Base-by-base conservation (phyloP, 257 asterid genomes). In the Fraxinus anomala region DNA sequence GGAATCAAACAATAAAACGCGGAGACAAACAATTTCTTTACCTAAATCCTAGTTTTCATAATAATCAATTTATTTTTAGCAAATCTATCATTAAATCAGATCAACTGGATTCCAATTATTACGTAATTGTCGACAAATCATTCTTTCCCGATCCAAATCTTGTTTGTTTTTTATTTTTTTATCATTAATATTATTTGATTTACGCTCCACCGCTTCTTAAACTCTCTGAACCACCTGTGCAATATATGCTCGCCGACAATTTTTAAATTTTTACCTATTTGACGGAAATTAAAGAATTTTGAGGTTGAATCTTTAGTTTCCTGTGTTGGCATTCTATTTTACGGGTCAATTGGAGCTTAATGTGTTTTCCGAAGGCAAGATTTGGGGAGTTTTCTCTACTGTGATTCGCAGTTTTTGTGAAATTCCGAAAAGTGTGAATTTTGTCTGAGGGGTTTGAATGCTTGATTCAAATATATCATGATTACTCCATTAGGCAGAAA, bases 301-400 rank as follows among this genome's bases (percentile, higher is more conserved):
- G 24, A 81, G 69, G 21, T 63, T 63, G 69, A 63, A 23, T 63
- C 69, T 63, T 63, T 59, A 21, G n/a, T 10, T 63, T 26, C 34
- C 19, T 26, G 17, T 51, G 78, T 79, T 79, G 83, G 68, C 72
- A 36, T 81, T 77, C 61, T 68, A 76, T 36, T 79, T 72, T 9
- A 16, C 80, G 69, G 11, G 82, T 24, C 66, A 70, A 40, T 59
- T 72, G 72, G 47, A 74, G 51, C 70, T 28, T 5, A 39, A 16
- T 28, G 65, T 37, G 71, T 68, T 66, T 11, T 79, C 5, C 42
- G 33, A 4, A 83, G 86, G 86, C 83, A 71, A 83, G 78, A 56
- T 11, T 30, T 67, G 61, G 59, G 65, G 72, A 30, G 36, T 36
- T 59, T 6, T 74, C 47, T 61, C 40, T 78, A 56, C 40, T 24